These are phyloP conservation scores for Pythium plurisporium DNA, from an alignment of 352 stramenopile species.

Conservation along the genomic window DNA sequence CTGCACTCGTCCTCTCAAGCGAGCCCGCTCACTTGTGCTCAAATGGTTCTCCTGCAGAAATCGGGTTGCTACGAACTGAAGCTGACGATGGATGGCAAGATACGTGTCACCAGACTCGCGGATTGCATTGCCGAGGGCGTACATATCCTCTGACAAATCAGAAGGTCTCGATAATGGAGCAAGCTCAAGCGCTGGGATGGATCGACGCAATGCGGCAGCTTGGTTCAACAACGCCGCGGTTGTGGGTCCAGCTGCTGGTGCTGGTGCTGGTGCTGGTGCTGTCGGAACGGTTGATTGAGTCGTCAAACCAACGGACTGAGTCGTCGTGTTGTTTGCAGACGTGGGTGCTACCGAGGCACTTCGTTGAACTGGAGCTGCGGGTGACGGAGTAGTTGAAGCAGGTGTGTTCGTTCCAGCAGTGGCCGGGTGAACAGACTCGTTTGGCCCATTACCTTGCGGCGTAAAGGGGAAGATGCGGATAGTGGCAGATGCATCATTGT, in stretches of 20 bases:
- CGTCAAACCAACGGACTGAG: neutral
- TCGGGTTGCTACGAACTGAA: slow-evolving; percentile 15
- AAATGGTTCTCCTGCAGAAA: slow-evolving; percentile 19
- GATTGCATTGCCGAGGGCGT: slow-evolving; percentile 19
- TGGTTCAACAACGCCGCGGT: slow-evolving; percentile 3
- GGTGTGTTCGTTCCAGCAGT: neutral
- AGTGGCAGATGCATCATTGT: neutral
- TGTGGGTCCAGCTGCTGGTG: neutral
- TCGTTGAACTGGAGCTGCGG: neutral
- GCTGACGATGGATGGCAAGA: slow-evolving; percentile 20
- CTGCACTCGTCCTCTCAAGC: slow-evolving; percentile 12
- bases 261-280: neutral
- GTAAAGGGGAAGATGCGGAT: neutral
- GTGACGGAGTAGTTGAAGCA: neutral
- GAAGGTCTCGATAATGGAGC: slow-evolving; percentile 5
- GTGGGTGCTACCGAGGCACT: neutral
- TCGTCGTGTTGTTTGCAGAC: neutral
- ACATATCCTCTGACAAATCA: slow-evolving; percentile 19
- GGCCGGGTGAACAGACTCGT: neutral
- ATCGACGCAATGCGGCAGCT: slow-evolving; percentile 15
- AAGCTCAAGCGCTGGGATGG: slow-evolving; percentile 19
- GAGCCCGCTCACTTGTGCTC: slow-evolving; percentile 2
- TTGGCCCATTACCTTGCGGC: neutral
- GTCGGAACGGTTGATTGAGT: neutral
- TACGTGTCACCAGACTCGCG: slow-evolving; percentile 23